phyloP scores from a whole-genome alignment of 345 rosid species.

The Garcia nutans region DNA sequence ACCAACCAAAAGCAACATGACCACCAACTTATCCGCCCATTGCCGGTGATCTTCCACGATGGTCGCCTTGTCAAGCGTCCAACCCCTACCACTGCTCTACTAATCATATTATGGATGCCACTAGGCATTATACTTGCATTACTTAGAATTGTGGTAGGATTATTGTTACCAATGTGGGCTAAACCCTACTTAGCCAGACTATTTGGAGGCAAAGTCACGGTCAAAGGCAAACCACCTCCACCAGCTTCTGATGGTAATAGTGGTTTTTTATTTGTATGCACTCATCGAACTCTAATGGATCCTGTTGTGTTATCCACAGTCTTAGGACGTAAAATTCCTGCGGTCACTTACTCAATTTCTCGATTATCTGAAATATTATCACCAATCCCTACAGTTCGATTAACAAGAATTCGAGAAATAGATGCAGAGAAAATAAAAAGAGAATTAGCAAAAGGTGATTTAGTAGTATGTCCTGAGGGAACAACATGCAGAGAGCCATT shows the following conservation, averaged over 20 bases:
- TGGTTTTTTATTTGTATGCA: slow-evolving; percentile 86
- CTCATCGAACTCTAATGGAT: slow-evolving; percentile 92
- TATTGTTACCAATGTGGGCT: slow-evolving; percentile 60
- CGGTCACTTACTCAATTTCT: slow-evolving; percentile 87
- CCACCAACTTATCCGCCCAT: slow-evolving; percentile 44
- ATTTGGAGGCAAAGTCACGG: slow-evolving; percentile 57
- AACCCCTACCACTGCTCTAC: slow-evolving; percentile 59
- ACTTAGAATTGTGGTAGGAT: slow-evolving; percentile 47
- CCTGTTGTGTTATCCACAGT: slow-evolving; percentile 78
- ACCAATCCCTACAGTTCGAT: slow-evolving; percentile 78
- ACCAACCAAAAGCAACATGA: slow-evolving; percentile 20
- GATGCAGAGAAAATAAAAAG: slow-evolving; percentile 66
- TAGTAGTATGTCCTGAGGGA: slow-evolving; percentile 89
- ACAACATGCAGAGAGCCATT: slow-evolving; percentile 96
- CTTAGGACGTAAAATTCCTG: slow-evolving; percentile 70
- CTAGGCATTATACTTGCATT: slow-evolving; percentile 63
- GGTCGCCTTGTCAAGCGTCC: slow-evolving; percentile 89
- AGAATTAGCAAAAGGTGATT: slow-evolving; percentile 56
- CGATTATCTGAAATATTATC: slow-evolving; percentile 74
- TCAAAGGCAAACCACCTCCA: slow-evolving; percentile 75
- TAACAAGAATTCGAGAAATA: slow-evolving; percentile 64
- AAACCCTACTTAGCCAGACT: slow-evolving; percentile 52
- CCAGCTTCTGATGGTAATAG: slow-evolving; percentile 31
- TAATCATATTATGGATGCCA: slow-evolving; percentile 83
- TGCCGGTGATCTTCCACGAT: slow-evolving; percentile 87